Evolutionary conservation across 371 early-diverging fungal species (phyloP).

Genomic region (Circinella minor): DNA sequence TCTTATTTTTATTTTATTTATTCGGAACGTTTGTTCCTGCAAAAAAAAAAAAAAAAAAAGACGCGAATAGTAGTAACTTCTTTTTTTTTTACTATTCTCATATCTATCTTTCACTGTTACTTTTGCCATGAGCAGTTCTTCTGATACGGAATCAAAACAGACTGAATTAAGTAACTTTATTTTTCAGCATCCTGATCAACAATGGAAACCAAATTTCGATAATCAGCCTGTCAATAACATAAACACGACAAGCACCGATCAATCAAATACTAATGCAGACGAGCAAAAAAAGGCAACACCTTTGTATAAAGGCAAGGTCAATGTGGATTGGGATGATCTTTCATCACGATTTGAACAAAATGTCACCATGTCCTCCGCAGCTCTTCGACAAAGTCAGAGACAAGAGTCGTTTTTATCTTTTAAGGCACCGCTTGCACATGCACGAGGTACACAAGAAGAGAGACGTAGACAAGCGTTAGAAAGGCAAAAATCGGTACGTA

Average conservation of each 20-base stretch:
- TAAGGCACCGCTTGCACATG: not conserved
- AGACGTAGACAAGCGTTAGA: not conserved
- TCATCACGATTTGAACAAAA: conserved; percentile 1
- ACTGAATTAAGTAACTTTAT: not conserved
- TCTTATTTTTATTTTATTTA: too few relatives aligned
- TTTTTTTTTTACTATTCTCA: not conserved
- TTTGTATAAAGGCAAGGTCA: not conserved
- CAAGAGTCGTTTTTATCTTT: not conserved
- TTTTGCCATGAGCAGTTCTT: not conserved
- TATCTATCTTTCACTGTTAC: not conserved
- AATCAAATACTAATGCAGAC: not conserved
- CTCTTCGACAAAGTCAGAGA: not conserved
- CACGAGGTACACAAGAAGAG: not conserved
- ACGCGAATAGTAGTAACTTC: too few relatives aligned
- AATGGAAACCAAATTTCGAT: conserved; percentile 32
- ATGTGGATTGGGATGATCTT: conserved; percentile 2
- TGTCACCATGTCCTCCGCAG: not conserved
- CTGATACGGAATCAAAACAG: not conserved
- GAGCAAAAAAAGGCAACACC: not conserved
- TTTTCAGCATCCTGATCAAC: conserved; percentile 79
- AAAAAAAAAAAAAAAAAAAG: too few relatives aligned
- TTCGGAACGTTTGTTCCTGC: too few relatives aligned
- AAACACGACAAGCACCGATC: not conserved
- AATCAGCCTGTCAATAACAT: not conserved
- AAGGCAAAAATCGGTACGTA: not conserved